phyloP scores from a whole-genome alignment of 139 green algal genomes.

The Chlorokybus atmophyticus region DNA sequence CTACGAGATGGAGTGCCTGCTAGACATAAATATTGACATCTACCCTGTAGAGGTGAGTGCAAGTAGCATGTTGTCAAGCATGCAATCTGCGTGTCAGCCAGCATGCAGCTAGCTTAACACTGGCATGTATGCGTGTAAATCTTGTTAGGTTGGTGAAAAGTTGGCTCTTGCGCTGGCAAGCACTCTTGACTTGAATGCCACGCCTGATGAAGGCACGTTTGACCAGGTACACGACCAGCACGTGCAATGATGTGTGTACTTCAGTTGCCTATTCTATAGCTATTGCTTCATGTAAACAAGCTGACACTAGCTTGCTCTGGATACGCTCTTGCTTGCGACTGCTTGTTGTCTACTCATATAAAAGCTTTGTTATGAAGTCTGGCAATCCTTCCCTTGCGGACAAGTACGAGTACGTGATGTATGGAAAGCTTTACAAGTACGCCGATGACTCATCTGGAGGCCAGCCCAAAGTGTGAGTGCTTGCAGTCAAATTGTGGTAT shows the following conservation, averaged over 20 bases:
- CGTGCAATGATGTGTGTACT: too few relatives aligned
- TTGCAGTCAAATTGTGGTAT: not conserved
- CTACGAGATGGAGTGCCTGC: constrained; percentile 78
- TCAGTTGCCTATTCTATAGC: too few relatives aligned
- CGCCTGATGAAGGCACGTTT: constrained; percentile 35
- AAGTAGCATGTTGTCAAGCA: too few relatives aligned
- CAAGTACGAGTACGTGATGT: constrained; percentile 92
- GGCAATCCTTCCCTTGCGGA: constrained; percentile 57
- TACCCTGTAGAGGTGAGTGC: constrained; percentile 74
- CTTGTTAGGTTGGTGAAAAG: too few relatives aligned
- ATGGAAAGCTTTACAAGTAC: constrained; percentile 65
- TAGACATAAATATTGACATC: constrained; percentile 88
- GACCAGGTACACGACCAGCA: too few relatives aligned
- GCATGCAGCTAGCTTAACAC: too few relatives aligned
- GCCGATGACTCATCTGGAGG: constrained; percentile 34
- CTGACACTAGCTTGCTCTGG: not conserved
- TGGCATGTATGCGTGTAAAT: too few relatives aligned
- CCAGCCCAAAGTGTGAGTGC: constrained; percentile 5
- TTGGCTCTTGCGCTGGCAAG: constrained; percentile 66
- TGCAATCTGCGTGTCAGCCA: too few relatives aligned
- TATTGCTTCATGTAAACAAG: not conserved
- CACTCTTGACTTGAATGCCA: constrained; percentile 68
- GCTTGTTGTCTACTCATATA: not conserved
- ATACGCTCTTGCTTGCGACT: not conserved
- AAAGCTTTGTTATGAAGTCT: constrained; percentile 15